Base-by-base conservation (phyloP, 352 stramenopile genomes). In the Saprolegnia parasitica region DNA sequence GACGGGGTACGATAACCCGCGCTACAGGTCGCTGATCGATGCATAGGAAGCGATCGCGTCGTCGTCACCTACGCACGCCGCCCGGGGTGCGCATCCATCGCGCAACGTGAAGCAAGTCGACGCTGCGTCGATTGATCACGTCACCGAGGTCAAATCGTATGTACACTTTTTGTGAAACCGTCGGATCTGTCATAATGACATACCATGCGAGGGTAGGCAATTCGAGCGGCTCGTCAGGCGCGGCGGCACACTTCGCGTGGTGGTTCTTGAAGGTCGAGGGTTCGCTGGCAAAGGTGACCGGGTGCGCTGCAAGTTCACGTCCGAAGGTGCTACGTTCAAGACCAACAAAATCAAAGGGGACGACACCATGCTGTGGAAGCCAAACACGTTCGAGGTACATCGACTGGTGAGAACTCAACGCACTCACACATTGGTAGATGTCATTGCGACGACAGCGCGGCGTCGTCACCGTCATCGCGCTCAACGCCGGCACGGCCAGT, bases 71-170 rank as follows among this genome's bases (percentile, higher is more conserved):
- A 37, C 10, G 49, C 49, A 56, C 13, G 49, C 49, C 13, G 49
- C n/a, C 24, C 52, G n/a, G 3, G 20, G 52, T 24, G 52, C 52
- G 11, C 45, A 62, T 32, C 45, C 20, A 3, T 39, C 45, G 20
- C 54, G 54, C 8, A 70, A 70, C 23, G 50, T 54, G 0, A 70
- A 67, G 21, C 61, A 50, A 32, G 18, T 50, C 5, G 16, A 55
- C 42, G 49, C 45, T 1, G n/a, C 26, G 16, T 40, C 20, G 29
- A 16, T 47, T 24, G 50, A 70, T 24, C 39, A 70, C 23, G 50
- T 70, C 26, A 61, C 45, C 32, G 63, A 70, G 20, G 61, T 70
- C 32, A 70, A 70, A 61, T 21, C 23, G 63, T 70, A 47, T n/a
- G 46, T 40, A 15, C 9, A 20, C 15, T 65, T 8, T 50, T 49